phyloP scores from a whole-genome alignment of 805 yeast genomes.

The Schwanniomyces vanrijiae region DNA sequence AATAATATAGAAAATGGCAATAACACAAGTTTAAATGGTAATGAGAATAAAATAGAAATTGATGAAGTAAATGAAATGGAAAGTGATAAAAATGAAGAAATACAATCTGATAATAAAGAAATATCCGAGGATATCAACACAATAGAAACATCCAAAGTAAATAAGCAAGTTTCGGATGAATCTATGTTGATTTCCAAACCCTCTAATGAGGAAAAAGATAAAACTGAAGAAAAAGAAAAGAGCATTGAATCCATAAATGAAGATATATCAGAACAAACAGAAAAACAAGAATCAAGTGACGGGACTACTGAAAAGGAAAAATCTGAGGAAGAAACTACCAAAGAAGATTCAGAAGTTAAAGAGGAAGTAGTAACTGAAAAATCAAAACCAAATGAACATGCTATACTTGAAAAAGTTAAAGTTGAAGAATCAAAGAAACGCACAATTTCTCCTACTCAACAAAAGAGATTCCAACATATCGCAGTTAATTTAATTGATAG shows the following conservation, averaged over 20 bases:
- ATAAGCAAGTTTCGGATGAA: no score
- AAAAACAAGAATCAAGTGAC: neutral
- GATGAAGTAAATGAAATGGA: neutral
- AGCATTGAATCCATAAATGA: slow-evolving; percentile 3
- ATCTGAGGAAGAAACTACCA: neutral
- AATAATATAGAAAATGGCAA: neutral
- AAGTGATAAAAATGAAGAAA: slow-evolving; percentile 6
- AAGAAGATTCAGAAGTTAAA: neutral
- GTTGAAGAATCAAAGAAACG: slow-evolving; percentile 6
- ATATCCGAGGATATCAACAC: neutral
- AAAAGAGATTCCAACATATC: slow-evolving; percentile 59
- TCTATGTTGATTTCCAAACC: no score
- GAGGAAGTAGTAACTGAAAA: neutral
- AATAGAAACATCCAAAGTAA: no score
- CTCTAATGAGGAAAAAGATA: neutral
- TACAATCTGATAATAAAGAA: slow-evolving; percentile 4
- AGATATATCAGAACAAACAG: slow-evolving; percentile 5
- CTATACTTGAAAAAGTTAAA: slow-evolving; percentile 1
- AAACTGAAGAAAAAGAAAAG: slow-evolving; percentile 6
- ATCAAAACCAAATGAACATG: slow-evolving; percentile 1
- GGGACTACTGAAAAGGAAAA: slow-evolving; percentile 5
- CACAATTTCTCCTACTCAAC: slow-evolving; percentile 24
- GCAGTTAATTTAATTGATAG: slow-evolving; percentile 63
- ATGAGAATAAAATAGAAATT: slow-evolving; percentile 2
- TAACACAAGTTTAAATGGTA: slow-evolving; percentile 2